Base-by-base conservation (phyloP, 352 stramenopile species). In the Phytophthora crassamura region DNA sequence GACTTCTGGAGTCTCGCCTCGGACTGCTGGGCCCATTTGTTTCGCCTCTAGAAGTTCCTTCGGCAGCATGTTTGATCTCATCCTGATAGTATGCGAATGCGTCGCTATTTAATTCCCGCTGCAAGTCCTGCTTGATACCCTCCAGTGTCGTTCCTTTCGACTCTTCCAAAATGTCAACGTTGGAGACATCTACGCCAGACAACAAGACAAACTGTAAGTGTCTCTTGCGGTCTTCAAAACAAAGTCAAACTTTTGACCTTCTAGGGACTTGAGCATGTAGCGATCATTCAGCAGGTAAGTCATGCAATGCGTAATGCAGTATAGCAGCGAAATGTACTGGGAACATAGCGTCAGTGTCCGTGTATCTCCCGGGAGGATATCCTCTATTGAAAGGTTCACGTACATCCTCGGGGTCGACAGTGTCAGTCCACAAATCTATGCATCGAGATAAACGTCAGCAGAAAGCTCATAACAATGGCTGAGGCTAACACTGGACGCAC, bases 291-390 rank as follows among this genome's bases (percentile, higher is more conserved):
- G 76, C 12, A 66, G 51, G 36, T 81, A 89, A 1, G 81, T 92
- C 38, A 92, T 59, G 50, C 76, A 84, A 54, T 90, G 79, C 60
- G 82, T 85, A 64, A 90, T 92, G 57, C 81, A 92, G 67, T 88
- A 92, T 4, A 92, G 67, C 55, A 92, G 45, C 49, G 84, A 87
- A n/a, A 92, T 83, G 41, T 92, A 92, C 84, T 92, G 25, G 8
- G 2, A 15, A 39, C 40, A 42, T 45, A 57, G 14, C 20, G 25
- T 30, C 25, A 30, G 25, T 30, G 4, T 30, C 25, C 25, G 25
- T 30, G 25, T 4, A 30, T 30, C 4, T 6, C 4, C 25, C 25
- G 22, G 22, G 3, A 1, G 22, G 1, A 4, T 6, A 30, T 30
- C 4, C 14, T 36, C 16, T 18, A 35, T 35, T 33, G 8, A 7